Evolutionary conservation across 1,284 basidiomycete genomes (phyloP), one percentile per base, ranked within the genome.

Genomic region (Microbotryum intermedium): DNA sequence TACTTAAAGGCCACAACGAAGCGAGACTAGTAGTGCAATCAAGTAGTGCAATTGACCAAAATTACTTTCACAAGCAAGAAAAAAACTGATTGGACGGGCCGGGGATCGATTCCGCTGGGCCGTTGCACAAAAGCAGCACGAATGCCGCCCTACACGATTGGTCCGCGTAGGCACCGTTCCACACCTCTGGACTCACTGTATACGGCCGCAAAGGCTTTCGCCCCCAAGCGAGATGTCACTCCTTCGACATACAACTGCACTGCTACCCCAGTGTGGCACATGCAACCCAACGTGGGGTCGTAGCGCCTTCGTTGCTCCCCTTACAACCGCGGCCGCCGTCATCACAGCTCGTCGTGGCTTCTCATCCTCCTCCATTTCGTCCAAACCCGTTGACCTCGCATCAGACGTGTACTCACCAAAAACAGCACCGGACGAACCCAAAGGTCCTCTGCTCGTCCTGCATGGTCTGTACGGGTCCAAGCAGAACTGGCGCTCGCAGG

Each of bases 401-500:
- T 44, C 44, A 43, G 61, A 62, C 49, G 53, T 55, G 16, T 62
- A 62, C 48, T 48, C 57, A 16, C 46, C 57, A 3, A 44, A 42
- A n/a, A 26, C 57, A 29, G 23, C 55, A 6, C 34, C 56, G 2
- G 20, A 51, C 28, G 49, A 49, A 18, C 44, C 46, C 8, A 50
- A 54, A 30, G 56, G 65, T 4, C 71, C 71, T 18, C 55, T 72
- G 9, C 60, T 72, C 25, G 62, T 72, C 28, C 45, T 72, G 28
- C 71, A 72, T 43, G 71, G 71, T 1, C 53, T 72, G 23, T 71
- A 64, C 45, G 88, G 88, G 0, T 86, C 83, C 57, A 88, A 88
- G 72, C 80, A 88, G 56, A 90, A 90, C 70, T 90, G 86, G 84
- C 78, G 81, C 6, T 84, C 84, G 0, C 74, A 90, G 20, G 81